phyloP scores from a whole-genome alignment of 768 basidiomycete genomes.

The Mycena latifolia region DNA sequence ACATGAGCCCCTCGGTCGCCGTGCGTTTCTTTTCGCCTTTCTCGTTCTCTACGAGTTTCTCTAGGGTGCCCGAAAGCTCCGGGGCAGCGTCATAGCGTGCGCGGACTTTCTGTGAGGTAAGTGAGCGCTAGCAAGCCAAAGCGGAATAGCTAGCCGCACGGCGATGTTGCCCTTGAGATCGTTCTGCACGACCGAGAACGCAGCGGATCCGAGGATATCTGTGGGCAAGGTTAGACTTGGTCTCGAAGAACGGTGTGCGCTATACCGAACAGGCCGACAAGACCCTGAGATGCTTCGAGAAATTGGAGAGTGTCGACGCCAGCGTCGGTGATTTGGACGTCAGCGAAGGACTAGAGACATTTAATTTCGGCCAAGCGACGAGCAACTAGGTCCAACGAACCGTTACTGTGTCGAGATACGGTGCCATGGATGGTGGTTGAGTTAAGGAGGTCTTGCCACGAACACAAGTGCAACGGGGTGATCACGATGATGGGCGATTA shows the following conservation, averaged over 20 bases:
- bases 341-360: conserved; percentile 83
- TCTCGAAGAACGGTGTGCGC: conserved; percentile 14
- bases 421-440: conserved; percentile 72
- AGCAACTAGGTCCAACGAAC: conserved; percentile 47
- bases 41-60: conserved; percentile 87
- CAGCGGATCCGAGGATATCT: conserved; percentile 90
- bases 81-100: conserved; percentile 80
- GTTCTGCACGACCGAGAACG: conserved; percentile 85
- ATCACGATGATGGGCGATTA: conserved; percentile 8
- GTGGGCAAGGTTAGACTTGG: conserved; percentile 8
- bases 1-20: conserved; percentile 93
- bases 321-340: conserved; percentile 86
- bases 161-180: conserved; percentile 94
- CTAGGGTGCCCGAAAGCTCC: conserved; percentile 78
- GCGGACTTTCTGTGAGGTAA: conserved; percentile 82
- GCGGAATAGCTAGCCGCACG: conserved; percentile 58
- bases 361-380: background rate
- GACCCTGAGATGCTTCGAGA: conserved; percentile 88
- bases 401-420: conserved; percentile 80
- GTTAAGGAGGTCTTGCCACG: conserved; percentile 32
- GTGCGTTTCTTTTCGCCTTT: conserved; percentile 87
- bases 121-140: conserved; percentile 4
- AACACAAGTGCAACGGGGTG: conserved; percentile 24
- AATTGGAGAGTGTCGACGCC: conserved; percentile 93
- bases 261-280: conserved; percentile 92